Evolutionary conservation across 2,329 filamentous ascomycete genomes (phyloP).

Genomic region (Volutella citrinella): DNA sequence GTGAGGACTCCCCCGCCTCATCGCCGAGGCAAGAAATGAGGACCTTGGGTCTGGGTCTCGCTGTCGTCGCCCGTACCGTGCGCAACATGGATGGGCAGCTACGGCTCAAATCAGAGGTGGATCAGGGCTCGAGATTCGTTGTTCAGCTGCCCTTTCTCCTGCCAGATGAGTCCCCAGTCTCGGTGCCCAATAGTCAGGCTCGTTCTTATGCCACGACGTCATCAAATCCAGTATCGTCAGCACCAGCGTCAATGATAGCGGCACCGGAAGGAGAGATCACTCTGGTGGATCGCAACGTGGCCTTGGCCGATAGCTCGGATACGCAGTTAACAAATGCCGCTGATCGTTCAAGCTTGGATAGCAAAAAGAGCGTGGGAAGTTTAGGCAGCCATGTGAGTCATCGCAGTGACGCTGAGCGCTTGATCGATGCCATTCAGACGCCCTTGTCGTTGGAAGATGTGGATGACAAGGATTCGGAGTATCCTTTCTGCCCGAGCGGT

Average conservation of each 20-base stretch:
- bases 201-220: constrained; percentile 7
- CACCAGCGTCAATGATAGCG: constrained; percentile 23
- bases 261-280: constrained; percentile 53
- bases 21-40: constrained; percentile 24
- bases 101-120: constrained; percentile 77
- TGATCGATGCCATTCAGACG: constrained; percentile 70
- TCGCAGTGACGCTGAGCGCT: constrained; percentile 62
- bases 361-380: constrained; percentile 37
- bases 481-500: constrained; percentile 17
- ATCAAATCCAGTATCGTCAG: constrained; percentile 14
- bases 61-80: constrained; percentile 80
- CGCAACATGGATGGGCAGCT: constrained; percentile 90
- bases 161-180: constrained; percentile 36
- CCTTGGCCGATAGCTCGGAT: constrained; percentile 13
- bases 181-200: constrained; percentile 7
- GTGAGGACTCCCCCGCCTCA: constrained; percentile 40
- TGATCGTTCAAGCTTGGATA: constrained; percentile 17
- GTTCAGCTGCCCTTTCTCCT: constrained; percentile 75
- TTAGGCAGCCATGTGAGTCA: constrained; percentile 45
- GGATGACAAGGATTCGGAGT: constrained; percentile 35
- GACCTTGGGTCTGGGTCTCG: constrained; percentile 77
- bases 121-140: constrained; percentile 78
- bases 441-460: constrained; percentile 43
- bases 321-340: constrained; percentile 8
- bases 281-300: constrained; percentile 52